Conservation (phyloP, 2,329 filamentous ascomycete species). For the Claviceps pusilla region DNA sequence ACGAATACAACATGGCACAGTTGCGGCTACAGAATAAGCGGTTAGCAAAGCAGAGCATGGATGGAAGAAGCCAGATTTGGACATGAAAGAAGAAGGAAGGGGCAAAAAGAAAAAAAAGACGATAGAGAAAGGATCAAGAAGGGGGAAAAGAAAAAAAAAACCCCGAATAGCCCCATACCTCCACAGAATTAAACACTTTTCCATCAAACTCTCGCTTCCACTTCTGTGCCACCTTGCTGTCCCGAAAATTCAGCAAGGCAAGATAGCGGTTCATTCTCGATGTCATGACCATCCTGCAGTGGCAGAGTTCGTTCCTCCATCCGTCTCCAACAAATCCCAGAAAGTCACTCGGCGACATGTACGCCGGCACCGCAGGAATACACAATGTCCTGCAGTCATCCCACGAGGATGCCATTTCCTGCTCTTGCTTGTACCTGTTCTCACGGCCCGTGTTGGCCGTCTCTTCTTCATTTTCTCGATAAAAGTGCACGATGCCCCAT, state of each 20-base stretch:
- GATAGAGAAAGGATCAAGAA: not conserved
- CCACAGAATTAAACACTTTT: conserved; percentile 81
- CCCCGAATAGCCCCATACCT: conserved; percentile 34
- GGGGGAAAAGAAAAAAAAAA: not conserved
- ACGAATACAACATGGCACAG: conserved; percentile 92
- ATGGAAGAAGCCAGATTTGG: not conserved
- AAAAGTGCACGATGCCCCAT: conserved; percentile 89
- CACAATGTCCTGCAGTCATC: conserved; percentile 75
- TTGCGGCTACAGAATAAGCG: conserved; percentile 45
- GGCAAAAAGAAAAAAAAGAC: not conserved
- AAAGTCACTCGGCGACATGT: conserved; percentile 81
- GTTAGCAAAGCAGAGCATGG: conserved; percentile 6
- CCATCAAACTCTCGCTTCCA: conserved; percentile 87
- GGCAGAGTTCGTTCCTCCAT: conserved; percentile 73
- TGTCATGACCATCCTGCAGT: conserved; percentile 90
- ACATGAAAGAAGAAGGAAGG: not conserved
- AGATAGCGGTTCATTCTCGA: conserved; percentile 81
- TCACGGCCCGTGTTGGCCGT: conserved; percentile 31
- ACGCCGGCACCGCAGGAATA: conserved; percentile 86
- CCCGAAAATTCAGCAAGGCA: conserved; percentile 86
- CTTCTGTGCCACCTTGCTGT: conserved; percentile 53
- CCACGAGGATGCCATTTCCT: conserved; percentile 15
- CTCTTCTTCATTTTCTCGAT: conserved; percentile 66
- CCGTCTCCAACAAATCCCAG: conserved; percentile 81
- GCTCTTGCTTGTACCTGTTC: conserved; percentile 11